These are phyloP conservation scores for Beauveria sp. DNA, from an alignment of 2,329 filamentous ascomycete genomes.

Conservation along the genomic window DNA sequence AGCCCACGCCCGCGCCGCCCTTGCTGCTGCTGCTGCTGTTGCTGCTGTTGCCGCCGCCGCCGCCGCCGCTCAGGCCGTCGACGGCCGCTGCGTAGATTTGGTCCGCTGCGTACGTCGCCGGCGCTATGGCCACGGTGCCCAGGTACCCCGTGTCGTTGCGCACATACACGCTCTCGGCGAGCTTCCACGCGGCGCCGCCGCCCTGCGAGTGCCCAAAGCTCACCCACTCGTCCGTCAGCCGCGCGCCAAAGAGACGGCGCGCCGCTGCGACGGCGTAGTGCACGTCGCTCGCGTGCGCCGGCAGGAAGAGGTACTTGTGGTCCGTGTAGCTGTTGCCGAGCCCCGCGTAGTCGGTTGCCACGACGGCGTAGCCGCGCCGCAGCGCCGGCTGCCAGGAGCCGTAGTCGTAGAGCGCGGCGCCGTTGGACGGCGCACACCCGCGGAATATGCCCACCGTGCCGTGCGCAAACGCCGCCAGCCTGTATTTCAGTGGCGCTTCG, in stretches of 20 bases:
- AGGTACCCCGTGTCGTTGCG: slow-evolving; percentile 7
- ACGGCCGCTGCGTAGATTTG: not conserved
- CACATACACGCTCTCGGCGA: slow-evolving; percentile 12
- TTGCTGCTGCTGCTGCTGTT: not conserved
- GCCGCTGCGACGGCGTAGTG: slow-evolving; percentile 14
- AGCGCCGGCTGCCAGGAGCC: slow-evolving; percentile 11
- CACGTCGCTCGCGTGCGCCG: slow-evolving; percentile 13
- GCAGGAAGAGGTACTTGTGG: slow-evolving; percentile 13
- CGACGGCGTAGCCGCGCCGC: slow-evolving; percentile 13
- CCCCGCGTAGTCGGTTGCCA: slow-evolving; percentile 18
- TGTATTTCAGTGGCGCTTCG: not conserved
- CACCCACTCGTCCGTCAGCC: slow-evolving; percentile 13
- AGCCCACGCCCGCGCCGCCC: not conserved
- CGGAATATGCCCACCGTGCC: slow-evolving; percentile 14
- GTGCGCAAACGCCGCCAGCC: slow-evolving; percentile 13
- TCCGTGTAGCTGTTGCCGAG: slow-evolving; percentile 16
- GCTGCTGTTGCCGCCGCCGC: not conserved
- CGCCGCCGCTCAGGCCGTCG: not conserved
- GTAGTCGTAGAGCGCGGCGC: slow-evolving; percentile 12
- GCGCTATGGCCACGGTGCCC: slow-evolving; percentile 14
- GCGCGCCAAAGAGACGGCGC: slow-evolving; percentile 5
- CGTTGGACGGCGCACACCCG: slow-evolving; percentile 14
- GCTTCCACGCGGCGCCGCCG: slow-evolving; percentile 16
- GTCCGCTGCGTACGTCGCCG: slow-evolving; percentile 9
- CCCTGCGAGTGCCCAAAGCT: slow-evolving; percentile 16